Evolutionary conservation across 352 stramenopile genomes (phyloP).

Genomic region (Globisporangium acanthophoron): DNA sequence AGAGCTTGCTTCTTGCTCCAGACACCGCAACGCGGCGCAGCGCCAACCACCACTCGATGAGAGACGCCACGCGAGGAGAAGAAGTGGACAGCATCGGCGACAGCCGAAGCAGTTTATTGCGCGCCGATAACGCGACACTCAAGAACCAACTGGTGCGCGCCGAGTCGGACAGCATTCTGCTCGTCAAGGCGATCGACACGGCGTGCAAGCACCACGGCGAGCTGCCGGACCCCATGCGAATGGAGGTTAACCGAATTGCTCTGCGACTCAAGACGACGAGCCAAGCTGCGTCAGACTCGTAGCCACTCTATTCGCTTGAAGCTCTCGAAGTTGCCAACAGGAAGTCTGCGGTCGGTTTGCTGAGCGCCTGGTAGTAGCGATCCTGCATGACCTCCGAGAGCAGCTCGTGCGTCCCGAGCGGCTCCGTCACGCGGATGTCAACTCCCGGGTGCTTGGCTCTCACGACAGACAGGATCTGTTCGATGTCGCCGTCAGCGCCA

Average conservation of each 20-base stretch:
- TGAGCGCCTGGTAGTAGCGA: slow-evolving; percentile 39
- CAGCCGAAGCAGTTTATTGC: slow-evolving; percentile 23
- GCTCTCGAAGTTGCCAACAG: slow-evolving; percentile 6
- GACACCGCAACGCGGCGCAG: not conserved
- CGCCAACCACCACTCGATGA: not conserved
- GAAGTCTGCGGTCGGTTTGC: slow-evolving; percentile 20
- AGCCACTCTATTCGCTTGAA: not conserved
- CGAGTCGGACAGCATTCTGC: slow-evolving; percentile 53
- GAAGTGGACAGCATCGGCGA: not conserved
- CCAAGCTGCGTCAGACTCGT: not conserved
- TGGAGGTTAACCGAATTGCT: slow-evolving; percentile 52
- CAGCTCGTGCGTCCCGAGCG: slow-evolving; percentile 55
- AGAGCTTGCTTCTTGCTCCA: slow-evolving; percentile 19
- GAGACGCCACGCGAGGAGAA: not conserved
- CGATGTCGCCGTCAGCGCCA: slow-evolving; percentile 70
- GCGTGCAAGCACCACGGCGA: slow-evolving; percentile 47
- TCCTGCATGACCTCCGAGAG: slow-evolving; percentile 63
- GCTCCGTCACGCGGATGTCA: slow-evolving; percentile 55
- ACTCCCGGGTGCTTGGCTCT: slow-evolving; percentile 34
- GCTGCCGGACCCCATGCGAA: slow-evolving; percentile 41
- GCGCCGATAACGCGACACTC: slow-evolving; percentile 40
- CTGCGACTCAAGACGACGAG: slow-evolving; percentile 22
- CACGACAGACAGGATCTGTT: slow-evolving; percentile 56
- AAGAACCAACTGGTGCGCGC: slow-evolving; percentile 58
- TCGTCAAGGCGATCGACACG: slow-evolving; percentile 60